Conservation (phyloP, 306 rosid genomes). For the Psophocarpus tetragonolobus region DNA sequence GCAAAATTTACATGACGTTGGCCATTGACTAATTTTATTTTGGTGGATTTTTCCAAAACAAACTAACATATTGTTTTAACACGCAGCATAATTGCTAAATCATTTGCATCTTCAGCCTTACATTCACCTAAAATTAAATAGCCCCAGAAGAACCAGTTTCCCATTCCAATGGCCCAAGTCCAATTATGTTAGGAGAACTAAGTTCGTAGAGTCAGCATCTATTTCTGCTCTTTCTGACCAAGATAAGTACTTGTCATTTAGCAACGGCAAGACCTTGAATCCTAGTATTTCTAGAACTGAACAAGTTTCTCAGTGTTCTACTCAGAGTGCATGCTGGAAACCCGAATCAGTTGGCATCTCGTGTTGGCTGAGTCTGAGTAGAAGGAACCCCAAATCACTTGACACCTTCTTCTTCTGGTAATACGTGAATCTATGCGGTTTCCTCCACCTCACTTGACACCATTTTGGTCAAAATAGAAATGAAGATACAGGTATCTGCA, state of each 20-base stretch:
- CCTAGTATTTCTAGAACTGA: constrained; percentile 79
- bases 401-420: too few species aligned
- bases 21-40: neutral
- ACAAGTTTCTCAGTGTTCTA: constrained; percentile 59
- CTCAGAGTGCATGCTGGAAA: constrained; percentile 50
- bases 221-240: constrained; percentile 41
- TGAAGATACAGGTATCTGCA: too few species aligned
- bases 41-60: constrained; percentile 5
- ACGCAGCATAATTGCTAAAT: constrained; percentile 85
- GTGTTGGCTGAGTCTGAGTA: too few species aligned
- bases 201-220: constrained; percentile 63
- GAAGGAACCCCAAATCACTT: too few species aligned
- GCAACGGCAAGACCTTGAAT: constrained; percentile 71
- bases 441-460: too few species aligned
- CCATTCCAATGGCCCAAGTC: constrained; percentile 58
- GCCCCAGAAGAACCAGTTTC: constrained; percentile 61
- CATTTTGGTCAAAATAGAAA: too few species aligned
- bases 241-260: constrained; percentile 58
- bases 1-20: neutral
- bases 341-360: too few species aligned
- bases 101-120: constrained; percentile 87
- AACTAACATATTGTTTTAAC: constrained; percentile 33
- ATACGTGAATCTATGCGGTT: too few species aligned
- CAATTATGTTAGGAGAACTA: constrained; percentile 61
- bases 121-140: constrained; percentile 74